Evolutionary conservation across 1,284 basidiomycete species (phyloP).

Genomic region (Marasmius oreades): DNA sequence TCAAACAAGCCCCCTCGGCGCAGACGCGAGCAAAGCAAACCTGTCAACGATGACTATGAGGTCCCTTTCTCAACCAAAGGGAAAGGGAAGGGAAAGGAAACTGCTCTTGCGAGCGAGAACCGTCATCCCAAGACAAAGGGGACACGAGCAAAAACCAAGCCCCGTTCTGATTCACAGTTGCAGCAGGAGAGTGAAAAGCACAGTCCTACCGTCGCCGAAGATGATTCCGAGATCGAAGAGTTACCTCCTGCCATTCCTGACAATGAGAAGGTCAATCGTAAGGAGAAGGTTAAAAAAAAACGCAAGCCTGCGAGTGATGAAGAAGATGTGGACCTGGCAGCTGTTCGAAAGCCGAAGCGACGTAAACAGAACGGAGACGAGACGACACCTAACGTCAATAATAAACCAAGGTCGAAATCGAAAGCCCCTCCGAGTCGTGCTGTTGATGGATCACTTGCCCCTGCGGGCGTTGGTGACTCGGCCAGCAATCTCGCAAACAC

Average conservation of each 20-base stretch:
- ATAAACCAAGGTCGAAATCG: neutral
- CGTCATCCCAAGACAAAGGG: neutral
- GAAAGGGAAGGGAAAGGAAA: slow-evolving; percentile 11
- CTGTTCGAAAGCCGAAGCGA: slow-evolving; percentile 7
- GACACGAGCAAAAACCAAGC: slow-evolving; percentile 4
- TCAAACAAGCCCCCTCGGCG: neutral
- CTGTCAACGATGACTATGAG: slow-evolving; percentile 1
- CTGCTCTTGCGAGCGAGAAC: slow-evolving; percentile 1
- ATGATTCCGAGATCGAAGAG: slow-evolving; percentile 5
- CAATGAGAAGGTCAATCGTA: slow-evolving; percentile 21
- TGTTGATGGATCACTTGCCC: slow-evolving; percentile 20
- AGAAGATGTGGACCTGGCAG: slow-evolving; percentile 11
- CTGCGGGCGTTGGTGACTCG: slow-evolving; percentile 2
- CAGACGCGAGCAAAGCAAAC: neutral
- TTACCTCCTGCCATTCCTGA: neutral
- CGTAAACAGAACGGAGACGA: neutral
- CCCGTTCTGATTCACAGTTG: neutral
- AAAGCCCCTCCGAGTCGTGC: slow-evolving; percentile 10
- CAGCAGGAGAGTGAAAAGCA: neutral
- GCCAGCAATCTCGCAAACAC: neutral
- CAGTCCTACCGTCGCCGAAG: neutral
- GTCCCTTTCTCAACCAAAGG: neutral
- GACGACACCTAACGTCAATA: neutral
- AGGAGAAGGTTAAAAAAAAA: slow-evolving; percentile 17
- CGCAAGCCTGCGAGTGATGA: slow-evolving; percentile 9